Conservation (phyloP, 352 stramenopile species). For the Phytophthora foliorum region DNA sequence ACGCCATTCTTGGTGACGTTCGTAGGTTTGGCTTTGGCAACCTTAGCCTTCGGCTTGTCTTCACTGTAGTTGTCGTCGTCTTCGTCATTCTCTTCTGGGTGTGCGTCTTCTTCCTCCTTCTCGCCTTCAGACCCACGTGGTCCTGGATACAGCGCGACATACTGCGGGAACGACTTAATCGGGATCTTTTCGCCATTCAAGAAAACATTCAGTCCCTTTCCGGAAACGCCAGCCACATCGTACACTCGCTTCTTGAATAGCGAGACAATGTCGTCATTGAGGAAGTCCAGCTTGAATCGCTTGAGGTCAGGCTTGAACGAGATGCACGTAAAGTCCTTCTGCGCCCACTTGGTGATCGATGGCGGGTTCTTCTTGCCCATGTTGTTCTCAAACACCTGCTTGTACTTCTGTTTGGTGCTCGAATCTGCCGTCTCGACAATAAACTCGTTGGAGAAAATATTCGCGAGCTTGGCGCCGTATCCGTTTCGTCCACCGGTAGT, state of each 20-base stretch:
- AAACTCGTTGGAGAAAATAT: constrained; percentile 99
- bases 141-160: constrained; percentile 92
- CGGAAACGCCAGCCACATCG: constrained; percentile 96
- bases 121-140: constrained; percentile 41
- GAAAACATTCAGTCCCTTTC: constrained; percentile 93
- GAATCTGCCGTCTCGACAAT: constrained; percentile 98
- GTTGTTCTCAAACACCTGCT: constrained; percentile 92
- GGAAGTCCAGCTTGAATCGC: constrained; percentile 92
- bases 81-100: constrained; percentile 38
- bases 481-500: constrained; percentile 96
- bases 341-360: constrained; percentile 84
- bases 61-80: constrained; percentile 44
- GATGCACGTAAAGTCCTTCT: constrained; percentile 96
- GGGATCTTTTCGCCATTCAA: constrained; percentile 95
- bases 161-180: constrained; percentile 95
- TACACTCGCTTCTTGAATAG: constrained; percentile 98
- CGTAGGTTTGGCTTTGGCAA: constrained; percentile 39
- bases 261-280: constrained; percentile 95
- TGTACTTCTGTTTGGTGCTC: constrained; percentile 94
- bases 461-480: constrained; percentile 99
- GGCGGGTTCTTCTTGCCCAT: constrained; percentile 94
- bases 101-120: constrained; percentile 41
- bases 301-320: constrained; percentile 97
- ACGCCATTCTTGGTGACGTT: constrained; percentile 58
- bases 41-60: constrained; percentile 39